phyloP scores from a whole-genome alignment of 2,329 filamentous ascomycete genomes.

The Sordariomycetes sp. region DNA sequence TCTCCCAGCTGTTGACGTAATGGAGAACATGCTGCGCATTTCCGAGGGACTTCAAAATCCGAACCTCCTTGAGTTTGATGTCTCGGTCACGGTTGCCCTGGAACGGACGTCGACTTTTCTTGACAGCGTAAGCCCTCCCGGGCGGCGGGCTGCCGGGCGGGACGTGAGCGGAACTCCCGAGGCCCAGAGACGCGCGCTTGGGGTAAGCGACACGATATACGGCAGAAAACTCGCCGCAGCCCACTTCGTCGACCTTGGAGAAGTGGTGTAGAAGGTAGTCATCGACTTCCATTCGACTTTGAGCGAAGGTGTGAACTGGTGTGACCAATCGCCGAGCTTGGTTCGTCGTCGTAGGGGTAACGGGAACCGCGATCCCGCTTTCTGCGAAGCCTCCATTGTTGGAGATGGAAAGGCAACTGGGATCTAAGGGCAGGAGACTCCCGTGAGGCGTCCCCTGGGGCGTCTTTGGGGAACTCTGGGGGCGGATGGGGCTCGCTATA shows the following conservation, averaged over 20 bases:
- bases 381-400: constrained; percentile 18
- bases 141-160: constrained; percentile 36
- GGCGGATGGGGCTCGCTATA: constrained; percentile 3
- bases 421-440: constrained; percentile 60
- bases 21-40: constrained; percentile 77
- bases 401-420: constrained; percentile 73
- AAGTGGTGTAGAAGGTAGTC: constrained; percentile 63
- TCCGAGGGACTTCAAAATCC: constrained; percentile 61
- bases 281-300: constrained; percentile 54
- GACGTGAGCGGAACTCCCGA: not conserved
- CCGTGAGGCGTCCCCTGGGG: constrained; percentile 78
- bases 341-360: constrained; percentile 60
- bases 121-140: constrained; percentile 71
- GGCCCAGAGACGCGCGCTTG: constrained; percentile 11
- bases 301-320: constrained; percentile 55
- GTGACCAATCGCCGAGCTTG: constrained; percentile 38
- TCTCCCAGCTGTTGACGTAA: constrained; percentile 79
- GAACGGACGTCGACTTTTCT: constrained; percentile 77
- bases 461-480: constrained; percentile 30
- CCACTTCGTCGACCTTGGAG: constrained; percentile 65
- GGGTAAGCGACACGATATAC: constrained; percentile 63
- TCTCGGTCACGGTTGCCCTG: constrained; percentile 69
- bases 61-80: constrained; percentile 71
- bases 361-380: constrained; percentile 32
- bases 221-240: constrained; percentile 83